Evolutionary conservation across 495 filamentous ascomycete species (phyloP).

Genomic region (Bacidia rubella): DNA sequence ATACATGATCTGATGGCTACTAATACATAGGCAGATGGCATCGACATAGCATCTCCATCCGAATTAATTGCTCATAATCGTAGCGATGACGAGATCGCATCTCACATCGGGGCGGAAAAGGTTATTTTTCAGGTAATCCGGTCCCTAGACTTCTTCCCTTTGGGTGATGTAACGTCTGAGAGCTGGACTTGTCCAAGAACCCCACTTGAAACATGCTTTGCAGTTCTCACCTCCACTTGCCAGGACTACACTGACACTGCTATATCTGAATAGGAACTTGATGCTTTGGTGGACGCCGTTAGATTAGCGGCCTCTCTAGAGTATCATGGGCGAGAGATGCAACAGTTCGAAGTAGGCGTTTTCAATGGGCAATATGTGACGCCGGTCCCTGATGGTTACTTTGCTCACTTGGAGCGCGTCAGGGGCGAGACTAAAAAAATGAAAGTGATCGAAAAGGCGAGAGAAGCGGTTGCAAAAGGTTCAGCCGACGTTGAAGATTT

Average conservation of each 20-base stretch:
- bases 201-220: too few relatives aligned
- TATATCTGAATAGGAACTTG: too few relatives aligned
- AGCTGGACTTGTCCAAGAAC: too few relatives aligned
- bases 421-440: constrained; percentile 60
- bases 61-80: constrained; percentile 80
- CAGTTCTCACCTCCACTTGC: too few relatives aligned
- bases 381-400: constrained; percentile 69
- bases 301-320: too few relatives aligned
- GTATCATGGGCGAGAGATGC: constrained; percentile 17
- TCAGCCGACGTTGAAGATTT: constrained; percentile 48
- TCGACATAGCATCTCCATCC: constrained; percentile 69
- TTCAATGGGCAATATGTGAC: constrained; percentile 91
- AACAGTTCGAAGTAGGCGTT: constrained; percentile 86
- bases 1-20: too few relatives aligned
- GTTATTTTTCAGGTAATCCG: constrained; percentile 90
- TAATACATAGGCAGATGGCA: too few relatives aligned
- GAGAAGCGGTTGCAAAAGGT: constrained; percentile 53
- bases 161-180: too few relatives aligned
- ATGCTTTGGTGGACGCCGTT: too few relatives aligned
- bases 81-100: constrained; percentile 50
- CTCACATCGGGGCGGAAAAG: constrained; percentile 78
- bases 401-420: constrained; percentile 66
- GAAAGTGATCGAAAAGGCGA: constrained; percentile 55
- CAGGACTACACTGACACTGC: too few relatives aligned
- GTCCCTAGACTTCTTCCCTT: too few relatives aligned